Percentiles rank a stretch among this genome's conserved stretches.
These are phyloP conservation scores for Catharanthus roseus DNA, from an alignment of 257 asterid species.

Conservation along the genomic window DNA sequence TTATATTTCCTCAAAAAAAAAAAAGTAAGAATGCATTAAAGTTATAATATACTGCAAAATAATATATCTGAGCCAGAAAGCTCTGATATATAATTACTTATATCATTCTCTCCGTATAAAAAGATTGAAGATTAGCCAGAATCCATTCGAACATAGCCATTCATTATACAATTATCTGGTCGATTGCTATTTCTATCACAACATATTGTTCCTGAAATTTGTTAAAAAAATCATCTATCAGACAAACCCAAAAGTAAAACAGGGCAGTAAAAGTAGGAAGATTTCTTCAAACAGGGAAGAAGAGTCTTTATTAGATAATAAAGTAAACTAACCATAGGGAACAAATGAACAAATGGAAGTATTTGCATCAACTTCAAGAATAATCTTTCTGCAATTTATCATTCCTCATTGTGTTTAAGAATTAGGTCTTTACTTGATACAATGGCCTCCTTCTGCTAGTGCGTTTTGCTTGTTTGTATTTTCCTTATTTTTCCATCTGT, in stretches of 20 bases:
- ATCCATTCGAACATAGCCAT: constrained; percentile 67
- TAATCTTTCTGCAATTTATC: constrained; percentile 28
- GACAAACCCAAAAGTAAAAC: constrained; percentile 3
- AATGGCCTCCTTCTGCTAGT: no score
- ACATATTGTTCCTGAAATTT: constrained; percentile 60
- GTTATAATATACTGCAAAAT: no score
- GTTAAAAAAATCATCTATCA: constrained; percentile 8
- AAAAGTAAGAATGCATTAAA: no score
- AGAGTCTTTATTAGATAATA: no score
- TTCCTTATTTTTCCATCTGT: no score
- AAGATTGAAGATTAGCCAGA: constrained; percentile 52
- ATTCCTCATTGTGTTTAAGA: no score
- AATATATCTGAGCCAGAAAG: no score
- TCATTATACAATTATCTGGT: constrained; percentile 71
- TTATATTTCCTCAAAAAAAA: no score
- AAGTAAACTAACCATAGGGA: constrained; percentile 55
- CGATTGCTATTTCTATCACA: constrained; percentile 72
- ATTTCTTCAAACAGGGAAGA: no score
- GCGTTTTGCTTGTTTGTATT: no score
- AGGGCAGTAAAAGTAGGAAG: no score
- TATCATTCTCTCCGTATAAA: constrained; percentile 30
- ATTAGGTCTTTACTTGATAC: no score
- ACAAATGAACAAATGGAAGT: constrained; percentile 55
- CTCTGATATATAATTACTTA: constrained; percentile 13
- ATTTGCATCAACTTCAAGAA: constrained; percentile 21